Base-by-base conservation (phyloP, 768 basidiomycete genomes). In the Leucocoprinus leucothites region DNA sequence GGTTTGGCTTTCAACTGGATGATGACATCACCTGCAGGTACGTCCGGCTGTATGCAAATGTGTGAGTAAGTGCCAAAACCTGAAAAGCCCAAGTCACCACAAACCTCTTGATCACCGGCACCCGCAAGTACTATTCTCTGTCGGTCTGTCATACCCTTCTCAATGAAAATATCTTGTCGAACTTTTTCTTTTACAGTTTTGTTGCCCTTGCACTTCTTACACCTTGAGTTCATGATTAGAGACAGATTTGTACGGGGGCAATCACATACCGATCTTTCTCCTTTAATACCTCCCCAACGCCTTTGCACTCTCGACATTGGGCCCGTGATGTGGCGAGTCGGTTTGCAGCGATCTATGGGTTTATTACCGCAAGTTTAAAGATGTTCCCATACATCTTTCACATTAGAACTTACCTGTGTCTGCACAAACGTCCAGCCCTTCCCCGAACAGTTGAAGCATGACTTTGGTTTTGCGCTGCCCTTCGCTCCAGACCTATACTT, bases 121-220 rank as follows among this genome's bases (percentile, higher is more conserved):
- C 93, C 94, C n/a, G 85, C 76, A 45, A 98, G 79, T 2, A 96
- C 85, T 48, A 98, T 95, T 54, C 89, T 75, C 65, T 96, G 85
- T 9, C 84, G 82, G 62, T 94, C 83, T 3, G 83, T 67, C 85
- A 94, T 93, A 13, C 96, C 96, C 51, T 84, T 86, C 63, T 95
- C 91, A 43, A 98, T 79, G 61, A 83, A 81, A 21, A 97, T 85
- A 60, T 95, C 93, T 60, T 94, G 86, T 47, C 91, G 84, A 44
- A 87, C 91, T 76, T 94, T 97, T 66, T 96, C 93, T 59, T 88
- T 85, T 42, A 89, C 80, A 0, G 85, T 87, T 67, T 86, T 88
- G 50, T 82, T 80, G 3, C 94, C 96, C 64, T 94, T 94, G 72
- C 96, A 98, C 66, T 92, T 96, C 71, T 95, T 98, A 72, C 95